A percentile compares a stretch with the other conserved stretches of the same genome.
Conservation (phyloP, 352 stramenopile genomes). For the Peronospora tabacina region DNA sequence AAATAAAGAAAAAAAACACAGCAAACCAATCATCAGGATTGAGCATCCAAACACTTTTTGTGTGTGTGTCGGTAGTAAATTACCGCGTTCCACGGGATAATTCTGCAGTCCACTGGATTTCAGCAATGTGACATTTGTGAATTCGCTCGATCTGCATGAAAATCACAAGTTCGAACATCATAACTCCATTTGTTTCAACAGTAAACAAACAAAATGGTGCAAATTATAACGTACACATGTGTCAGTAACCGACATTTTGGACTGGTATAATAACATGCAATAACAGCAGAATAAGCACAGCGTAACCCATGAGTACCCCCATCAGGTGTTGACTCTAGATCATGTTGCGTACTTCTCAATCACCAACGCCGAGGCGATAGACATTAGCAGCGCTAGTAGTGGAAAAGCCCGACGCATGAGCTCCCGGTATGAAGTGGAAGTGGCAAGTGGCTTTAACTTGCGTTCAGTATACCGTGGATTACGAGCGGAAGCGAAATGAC, state of each 20-base stretch:
- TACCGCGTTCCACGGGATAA: slow-evolving; percentile 43
- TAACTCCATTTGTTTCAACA: neutral
- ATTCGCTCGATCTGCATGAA: slow-evolving; percentile 49
- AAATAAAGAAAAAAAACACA: slow-evolving; percentile 1
- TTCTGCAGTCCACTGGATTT: slow-evolving; percentile 25
- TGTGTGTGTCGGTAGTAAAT: neutral
- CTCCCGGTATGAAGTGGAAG: slow-evolving; percentile 7
- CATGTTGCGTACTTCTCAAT: slow-evolving; percentile 33
- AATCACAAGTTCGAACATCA: neutral
- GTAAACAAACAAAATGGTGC: neutral
- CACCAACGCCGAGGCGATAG: slow-evolving; percentile 28
- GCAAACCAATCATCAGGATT: slow-evolving; percentile 1
- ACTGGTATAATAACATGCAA: slow-evolving; percentile 22
- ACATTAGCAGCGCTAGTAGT: slow-evolving; percentile 11
- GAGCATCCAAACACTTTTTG: neutral
- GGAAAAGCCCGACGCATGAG: slow-evolving; percentile 17
- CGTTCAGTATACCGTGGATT: slow-evolving; percentile 11
- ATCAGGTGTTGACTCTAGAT: neutral
- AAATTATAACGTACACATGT: slow-evolving; percentile 51
- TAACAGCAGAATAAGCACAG: slow-evolving; percentile 1
- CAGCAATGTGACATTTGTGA: slow-evolving; percentile 53
- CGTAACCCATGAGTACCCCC: slow-evolving; percentile 6
- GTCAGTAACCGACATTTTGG: slow-evolving; percentile 49
- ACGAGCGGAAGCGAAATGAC: slow-evolving; percentile 13
- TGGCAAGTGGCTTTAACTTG: slow-evolving; percentile 12